Evolutionary conservation across 257 asterid genomes (phyloP).

Genomic region (Craterostigma plantagineum): DNA sequence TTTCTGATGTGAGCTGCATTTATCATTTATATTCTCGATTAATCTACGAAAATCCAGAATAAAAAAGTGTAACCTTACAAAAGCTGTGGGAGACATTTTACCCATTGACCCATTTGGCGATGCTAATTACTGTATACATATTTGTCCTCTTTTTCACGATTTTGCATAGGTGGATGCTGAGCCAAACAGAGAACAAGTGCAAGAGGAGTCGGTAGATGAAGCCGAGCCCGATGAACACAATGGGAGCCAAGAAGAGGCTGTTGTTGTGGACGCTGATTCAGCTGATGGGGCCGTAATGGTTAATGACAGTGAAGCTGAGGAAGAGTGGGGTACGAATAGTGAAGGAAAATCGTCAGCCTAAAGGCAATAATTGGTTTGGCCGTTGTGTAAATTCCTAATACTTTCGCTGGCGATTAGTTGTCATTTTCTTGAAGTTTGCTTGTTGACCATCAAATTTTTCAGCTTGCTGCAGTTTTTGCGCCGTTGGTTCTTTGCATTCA

Average conservation of each 20-base stretch:
- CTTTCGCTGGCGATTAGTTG: conserved; percentile 75
- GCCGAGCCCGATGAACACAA: conserved; percentile 31
- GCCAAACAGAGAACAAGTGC: conserved; percentile 30
- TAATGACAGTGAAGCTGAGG: conserved; percentile 78
- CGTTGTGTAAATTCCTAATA: conserved; percentile 59
- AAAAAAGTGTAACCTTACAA: too few species aligned
- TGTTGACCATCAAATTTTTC: too few species aligned
- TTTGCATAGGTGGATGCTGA: conserved; percentile 23
- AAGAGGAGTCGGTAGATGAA: conserved; percentile 18
- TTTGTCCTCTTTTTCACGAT: conserved; percentile 1
- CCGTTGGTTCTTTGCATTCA: too few species aligned
- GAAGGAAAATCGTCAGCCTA: conserved; percentile 96
- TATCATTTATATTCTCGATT: too few species aligned
- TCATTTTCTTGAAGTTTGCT: conserved; percentile 22
- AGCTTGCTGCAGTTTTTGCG: too few species aligned
- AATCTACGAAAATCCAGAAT: too few species aligned
- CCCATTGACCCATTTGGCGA: not conserved
- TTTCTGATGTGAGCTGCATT: too few species aligned
- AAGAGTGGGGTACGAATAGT: conserved; percentile 98
- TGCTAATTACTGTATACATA: not conserved
- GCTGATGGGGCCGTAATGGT: conserved; percentile 79
- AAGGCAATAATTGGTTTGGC: conserved; percentile 83
- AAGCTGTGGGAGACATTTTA: too few species aligned
- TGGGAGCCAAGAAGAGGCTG: conserved; percentile 72
- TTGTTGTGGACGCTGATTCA: conserved; percentile 85